phyloP scores from a whole-genome alignment of 208 protist species.

The Acanthamoeba culbertsoni region DNA sequence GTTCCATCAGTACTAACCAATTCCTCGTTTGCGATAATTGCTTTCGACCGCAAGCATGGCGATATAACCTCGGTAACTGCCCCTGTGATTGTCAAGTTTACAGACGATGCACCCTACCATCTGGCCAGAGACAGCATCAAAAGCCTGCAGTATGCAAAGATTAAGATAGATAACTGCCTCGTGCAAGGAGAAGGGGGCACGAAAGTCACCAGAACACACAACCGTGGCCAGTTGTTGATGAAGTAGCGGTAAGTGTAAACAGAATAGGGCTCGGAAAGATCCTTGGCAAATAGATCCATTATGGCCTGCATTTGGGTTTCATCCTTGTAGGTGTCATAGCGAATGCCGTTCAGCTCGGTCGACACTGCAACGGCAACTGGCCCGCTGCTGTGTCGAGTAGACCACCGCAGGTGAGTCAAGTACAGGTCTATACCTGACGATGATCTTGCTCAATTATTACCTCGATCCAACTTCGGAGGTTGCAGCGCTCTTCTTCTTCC shows the following conservation, averaged over 20 bases:
- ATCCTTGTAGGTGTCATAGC: conserved; percentile 60
- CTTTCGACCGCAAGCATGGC: conserved; percentile 97
- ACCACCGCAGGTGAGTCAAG: too few species aligned
- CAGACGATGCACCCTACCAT: conserved; percentile 91
- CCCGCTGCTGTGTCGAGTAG: too few species aligned
- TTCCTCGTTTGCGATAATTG: conserved; percentile 88
- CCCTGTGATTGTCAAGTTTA: conserved; percentile 75
- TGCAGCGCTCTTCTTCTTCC: background rate
- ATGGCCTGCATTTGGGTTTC: conserved; percentile 90
- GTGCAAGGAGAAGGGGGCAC: background rate
- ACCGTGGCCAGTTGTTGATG: conserved; percentile 94
- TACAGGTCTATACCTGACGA: too few species aligned
- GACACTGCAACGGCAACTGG: background rate
- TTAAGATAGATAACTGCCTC: conserved; percentile 54
- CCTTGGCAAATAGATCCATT: conserved; percentile 91
- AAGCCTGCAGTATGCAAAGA: background rate
- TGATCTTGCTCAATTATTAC: too few species aligned
- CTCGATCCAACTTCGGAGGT: too few species aligned
- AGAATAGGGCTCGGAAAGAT: conserved; percentile 98
- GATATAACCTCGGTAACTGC: conserved; percentile 92
- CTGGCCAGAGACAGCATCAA: conserved; percentile 56
- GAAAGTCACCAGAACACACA: conserved; percentile 87
- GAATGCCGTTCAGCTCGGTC: background rate
- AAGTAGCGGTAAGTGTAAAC: conserved; percentile 99
- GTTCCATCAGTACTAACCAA: conserved; percentile 86